Percentiles rank a stretch among this genome's conserved stretches.
phyloP scores from a whole-genome alignment of 2,329 filamentous ascomycete genomes.

The Colletotrichum agaves region DNA sequence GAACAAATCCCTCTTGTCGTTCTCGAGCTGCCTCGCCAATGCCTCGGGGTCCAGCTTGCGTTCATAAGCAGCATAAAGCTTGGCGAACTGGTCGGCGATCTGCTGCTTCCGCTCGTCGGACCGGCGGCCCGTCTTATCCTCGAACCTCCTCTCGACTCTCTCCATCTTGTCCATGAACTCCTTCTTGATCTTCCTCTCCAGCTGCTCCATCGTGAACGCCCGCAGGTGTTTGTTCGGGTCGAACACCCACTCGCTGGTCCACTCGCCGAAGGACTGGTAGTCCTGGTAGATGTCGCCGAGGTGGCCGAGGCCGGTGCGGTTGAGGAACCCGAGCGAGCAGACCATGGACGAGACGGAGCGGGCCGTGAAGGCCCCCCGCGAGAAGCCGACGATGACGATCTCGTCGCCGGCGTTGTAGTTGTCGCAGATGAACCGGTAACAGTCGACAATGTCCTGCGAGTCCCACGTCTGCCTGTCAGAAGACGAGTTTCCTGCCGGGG shows the following conservation, averaged over 20 bases:
- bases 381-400: conserved; percentile 51
- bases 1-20: conserved; percentile 13
- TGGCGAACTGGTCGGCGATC: neutral
- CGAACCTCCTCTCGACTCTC: conserved; percentile 4
- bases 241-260: conserved; percentile 6
- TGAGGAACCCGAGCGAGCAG: conserved; percentile 32
- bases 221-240: conserved; percentile 8
- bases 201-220: neutral
- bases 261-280: conserved; percentile 32
- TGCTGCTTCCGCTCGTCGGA: neutral
- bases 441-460: conserved; percentile 45
- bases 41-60: neutral
- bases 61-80: neutral
- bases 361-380: conserved; percentile 50
- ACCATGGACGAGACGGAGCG: conserved; percentile 46
- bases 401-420: conserved; percentile 49
- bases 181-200: neutral
- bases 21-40: neutral
- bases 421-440: conserved; percentile 50
- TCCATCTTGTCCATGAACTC: conserved; percentile 25
- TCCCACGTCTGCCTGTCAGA: too few relatives aligned
- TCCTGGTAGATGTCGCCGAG: conserved; percentile 34
- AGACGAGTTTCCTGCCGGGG: too few relatives aligned
- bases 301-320: conserved; percentile 26
- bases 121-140: neutral